Evolutionary conservation across 352 stramenopile genomes (phyloP).

Genomic region (Pythium aristosporum): DNA sequence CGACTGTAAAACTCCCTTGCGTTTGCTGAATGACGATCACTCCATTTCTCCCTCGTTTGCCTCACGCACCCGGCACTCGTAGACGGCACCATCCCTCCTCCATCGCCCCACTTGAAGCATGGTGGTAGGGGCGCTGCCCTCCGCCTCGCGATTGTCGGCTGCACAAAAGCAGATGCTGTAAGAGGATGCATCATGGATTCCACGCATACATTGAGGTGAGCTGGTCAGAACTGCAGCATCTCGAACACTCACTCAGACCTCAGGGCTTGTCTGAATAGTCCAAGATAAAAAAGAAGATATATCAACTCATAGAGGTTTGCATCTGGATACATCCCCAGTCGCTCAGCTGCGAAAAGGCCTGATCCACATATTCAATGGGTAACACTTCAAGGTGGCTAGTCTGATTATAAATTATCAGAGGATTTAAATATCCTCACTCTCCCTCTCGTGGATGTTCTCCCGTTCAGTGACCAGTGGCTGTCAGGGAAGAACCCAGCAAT

Average conservation of each 20-base stretch:
- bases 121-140: no score
- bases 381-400: not conserved
- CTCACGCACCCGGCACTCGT: no score
- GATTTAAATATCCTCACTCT: not conserved
- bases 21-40: no score
- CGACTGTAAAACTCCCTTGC: no score
- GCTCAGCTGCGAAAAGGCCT: not conserved
- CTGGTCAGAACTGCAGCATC: no score
- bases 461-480: not conserved
- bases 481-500: not conserved
- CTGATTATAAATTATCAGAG: not conserved
- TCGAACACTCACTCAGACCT: not conserved
- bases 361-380: slow-evolving; percentile 4
- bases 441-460: not conserved
- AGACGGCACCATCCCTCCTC: no score
- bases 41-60: no score
- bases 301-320: not conserved
- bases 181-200: no score
- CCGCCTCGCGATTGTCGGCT: no score
- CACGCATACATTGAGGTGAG: no score
- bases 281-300: slow-evolving; percentile 3
- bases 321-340: not conserved
- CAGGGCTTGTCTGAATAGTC: not conserved
- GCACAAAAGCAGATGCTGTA: no score
- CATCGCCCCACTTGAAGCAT: no score